Conservation (phyloP, 2,329 filamentous ascomycete genomes). For the Neofusicoccum parvum region DNA sequence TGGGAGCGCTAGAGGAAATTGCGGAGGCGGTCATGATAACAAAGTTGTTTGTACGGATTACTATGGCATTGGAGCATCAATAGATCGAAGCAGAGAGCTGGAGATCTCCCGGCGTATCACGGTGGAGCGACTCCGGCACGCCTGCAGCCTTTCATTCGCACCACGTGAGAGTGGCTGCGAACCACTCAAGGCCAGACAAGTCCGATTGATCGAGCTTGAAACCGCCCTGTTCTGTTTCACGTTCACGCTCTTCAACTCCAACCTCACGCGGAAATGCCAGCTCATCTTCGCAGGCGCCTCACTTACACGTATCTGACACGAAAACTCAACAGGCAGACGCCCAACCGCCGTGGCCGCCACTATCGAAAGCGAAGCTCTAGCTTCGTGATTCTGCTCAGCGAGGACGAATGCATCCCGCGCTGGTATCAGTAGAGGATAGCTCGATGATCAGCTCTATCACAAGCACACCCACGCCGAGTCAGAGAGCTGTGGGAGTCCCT, state of each 20-base stretch:
- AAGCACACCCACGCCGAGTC: slow-evolving; percentile 1
- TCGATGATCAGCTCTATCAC: slow-evolving; percentile 11
- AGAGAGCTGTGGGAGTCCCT: slow-evolving; percentile 9
- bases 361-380: background rate
- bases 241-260: background rate
- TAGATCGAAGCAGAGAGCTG: slow-evolving; percentile 16
- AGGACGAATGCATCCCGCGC: background rate
- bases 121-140: background rate
- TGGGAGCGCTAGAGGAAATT: background rate
- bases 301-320: slow-evolving; percentile 16
- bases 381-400: background rate
- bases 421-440: slow-evolving; percentile 5
- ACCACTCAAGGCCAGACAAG: background rate
- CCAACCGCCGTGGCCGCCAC: background rate
- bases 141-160: background rate
- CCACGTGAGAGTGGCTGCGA: background rate
- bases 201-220: slow-evolving; percentile 2
- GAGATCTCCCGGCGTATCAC: slow-evolving; percentile 8
- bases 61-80: background rate
- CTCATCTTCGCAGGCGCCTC: slow-evolving; percentile 7
- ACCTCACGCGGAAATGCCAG: background rate
- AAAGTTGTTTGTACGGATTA: background rate
- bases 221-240: slow-evolving; percentile 1
- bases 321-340: background rate
- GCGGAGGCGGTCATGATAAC: background rate